A percentile compares a stretch with the other conserved stretches of the same genome.
Evolutionary conservation across 768 basidiomycete genomes (phyloP).

Genomic region (Imleria badia): DNA sequence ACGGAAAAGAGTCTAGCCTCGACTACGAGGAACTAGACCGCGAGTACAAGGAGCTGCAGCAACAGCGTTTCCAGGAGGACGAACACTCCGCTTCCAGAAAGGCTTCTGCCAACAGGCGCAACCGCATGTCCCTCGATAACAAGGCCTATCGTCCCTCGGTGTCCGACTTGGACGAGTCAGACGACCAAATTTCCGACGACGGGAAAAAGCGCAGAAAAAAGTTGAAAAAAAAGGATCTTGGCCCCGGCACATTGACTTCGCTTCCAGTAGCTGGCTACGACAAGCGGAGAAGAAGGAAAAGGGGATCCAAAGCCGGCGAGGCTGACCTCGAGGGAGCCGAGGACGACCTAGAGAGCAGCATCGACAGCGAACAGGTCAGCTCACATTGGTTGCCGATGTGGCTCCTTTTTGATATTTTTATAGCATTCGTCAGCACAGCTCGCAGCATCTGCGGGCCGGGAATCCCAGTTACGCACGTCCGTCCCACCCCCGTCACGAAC

Average conservation of each 20-base stretch:
- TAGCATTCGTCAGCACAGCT: constrained; percentile 28
- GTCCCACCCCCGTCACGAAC: constrained; percentile 38
- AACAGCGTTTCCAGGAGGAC: constrained; percentile 22
- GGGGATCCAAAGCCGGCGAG: constrained; percentile 43
- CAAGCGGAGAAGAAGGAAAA: constrained; percentile 56
- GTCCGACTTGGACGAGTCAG: constrained; percentile 67
- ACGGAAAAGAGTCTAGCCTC: constrained; percentile 53
- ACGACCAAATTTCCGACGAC: constrained; percentile 55
- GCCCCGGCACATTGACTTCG: constrained; percentile 59
- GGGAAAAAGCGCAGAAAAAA: constrained; percentile 51
- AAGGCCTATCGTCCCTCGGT: constrained; percentile 73
- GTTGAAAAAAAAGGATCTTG: constrained; percentile 50
- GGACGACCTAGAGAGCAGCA: constrained; percentile 46
- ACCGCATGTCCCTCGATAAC: constrained; percentile 73
- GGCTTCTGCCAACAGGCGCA: constrained; percentile 42
- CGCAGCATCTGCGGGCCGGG: constrained; percentile 37
- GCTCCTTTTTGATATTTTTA: constrained; percentile 3
- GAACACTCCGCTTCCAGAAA: constrained; percentile 34
- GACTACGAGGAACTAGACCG: constrained; percentile 79
- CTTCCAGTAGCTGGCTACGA: constrained; percentile 67
- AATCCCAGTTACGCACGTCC: constrained; percentile 34
- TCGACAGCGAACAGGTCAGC: constrained; percentile 43
- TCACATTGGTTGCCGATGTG: constrained; percentile 21
- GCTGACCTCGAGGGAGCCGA: constrained; percentile 40
- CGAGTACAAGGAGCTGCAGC: constrained; percentile 47